phyloP scores from a whole-genome alignment of 129 eudicot species.

The Chrysanthemum makinoi region DNA sequence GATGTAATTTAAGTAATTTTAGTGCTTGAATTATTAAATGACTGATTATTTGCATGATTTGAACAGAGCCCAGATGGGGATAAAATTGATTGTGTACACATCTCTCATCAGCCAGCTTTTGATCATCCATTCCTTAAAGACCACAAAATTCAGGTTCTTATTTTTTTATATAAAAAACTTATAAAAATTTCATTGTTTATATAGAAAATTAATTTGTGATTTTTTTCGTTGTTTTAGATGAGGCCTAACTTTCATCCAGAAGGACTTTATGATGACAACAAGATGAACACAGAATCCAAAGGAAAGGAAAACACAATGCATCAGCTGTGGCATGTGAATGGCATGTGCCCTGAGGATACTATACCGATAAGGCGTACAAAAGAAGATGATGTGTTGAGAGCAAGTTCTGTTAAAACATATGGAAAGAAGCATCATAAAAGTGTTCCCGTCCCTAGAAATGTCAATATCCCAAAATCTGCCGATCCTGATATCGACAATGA shows the following conservation, averaged over 20 bases:
- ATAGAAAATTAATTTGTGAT: not conserved
- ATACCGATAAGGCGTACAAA: constrained; percentile 91
- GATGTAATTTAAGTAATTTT: not conserved
- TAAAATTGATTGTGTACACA: constrained; percentile 78
- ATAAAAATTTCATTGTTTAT: constrained; percentile 2
- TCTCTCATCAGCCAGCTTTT: constrained; percentile 92
- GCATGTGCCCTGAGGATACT: constrained; percentile 69
- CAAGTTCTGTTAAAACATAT: constrained; percentile 84
- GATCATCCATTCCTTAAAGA: constrained; percentile 95
- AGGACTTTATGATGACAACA: constrained; percentile 72
- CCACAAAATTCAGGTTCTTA: constrained; percentile 82
- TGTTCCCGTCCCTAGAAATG: constrained; percentile 60
- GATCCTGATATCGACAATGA: constrained; percentile 88
- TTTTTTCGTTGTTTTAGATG: constrained; percentile 35
- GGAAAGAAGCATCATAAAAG: constrained; percentile 74
- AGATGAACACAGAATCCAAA: constrained; percentile 45
- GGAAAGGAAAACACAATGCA: constrained; percentile 40
- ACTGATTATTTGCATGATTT: constrained; percentile 31
- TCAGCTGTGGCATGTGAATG: constrained; percentile 89
- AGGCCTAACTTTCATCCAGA: constrained; percentile 88
- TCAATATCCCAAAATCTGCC: constrained; percentile 44
- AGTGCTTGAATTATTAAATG: not conserved
- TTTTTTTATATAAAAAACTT: not conserved
- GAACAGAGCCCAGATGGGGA: constrained; percentile 93
- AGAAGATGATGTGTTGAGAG: constrained; percentile 85